Evolutionary conservation across 805 yeast genomes (phyloP).

Genomic region (Blastobotrys peoriensis): DNA sequence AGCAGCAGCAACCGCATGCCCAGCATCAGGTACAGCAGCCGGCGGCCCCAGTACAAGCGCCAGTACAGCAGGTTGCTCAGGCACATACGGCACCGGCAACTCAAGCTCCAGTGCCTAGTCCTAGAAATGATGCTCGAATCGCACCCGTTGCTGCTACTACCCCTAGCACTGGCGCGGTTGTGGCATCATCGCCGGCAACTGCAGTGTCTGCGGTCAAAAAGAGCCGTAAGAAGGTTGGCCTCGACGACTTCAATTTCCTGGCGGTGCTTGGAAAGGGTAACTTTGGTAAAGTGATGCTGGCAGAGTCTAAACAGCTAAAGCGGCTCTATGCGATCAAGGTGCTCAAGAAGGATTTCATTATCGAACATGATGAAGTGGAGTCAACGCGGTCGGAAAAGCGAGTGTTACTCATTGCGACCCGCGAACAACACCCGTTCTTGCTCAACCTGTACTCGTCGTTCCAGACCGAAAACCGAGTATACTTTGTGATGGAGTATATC

Average conservation of each 20-base stretch:
- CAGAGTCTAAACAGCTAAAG: constrained; percentile 67
- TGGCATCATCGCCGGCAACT: not conserved
- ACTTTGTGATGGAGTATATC: constrained; percentile 97
- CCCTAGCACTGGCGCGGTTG: not conserved
- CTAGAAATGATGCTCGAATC: not conserved
- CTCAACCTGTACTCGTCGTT: constrained; percentile 89
- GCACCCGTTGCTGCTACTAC: not conserved
- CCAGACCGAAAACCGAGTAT: constrained; percentile 95
- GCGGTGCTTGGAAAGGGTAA: constrained; percentile 98
- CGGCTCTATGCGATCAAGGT: constrained; percentile 93
- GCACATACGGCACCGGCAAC: not conserved
- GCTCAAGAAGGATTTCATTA: constrained; percentile 88
- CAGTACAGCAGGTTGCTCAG: not conserved
- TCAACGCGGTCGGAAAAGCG: constrained; percentile 92
- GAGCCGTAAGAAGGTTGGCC: constrained; percentile 47
- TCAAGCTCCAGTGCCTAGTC: not conserved
- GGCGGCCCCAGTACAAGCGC: constrained; percentile 1
- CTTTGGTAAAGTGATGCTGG: constrained; percentile 97
- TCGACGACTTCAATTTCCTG: constrained; percentile 89
- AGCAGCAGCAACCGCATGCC: constrained; percentile 9
- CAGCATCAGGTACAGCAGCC: not conserved
- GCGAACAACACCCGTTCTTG: constrained; percentile 87
- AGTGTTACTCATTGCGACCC: constrained; percentile 77
- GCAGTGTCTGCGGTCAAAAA: not conserved
- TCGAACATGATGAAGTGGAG: constrained; percentile 93